Evolutionary conservation across 192 early-diverging fungal species (phyloP).

Genomic region (Backusella tarrabulga): DNA sequence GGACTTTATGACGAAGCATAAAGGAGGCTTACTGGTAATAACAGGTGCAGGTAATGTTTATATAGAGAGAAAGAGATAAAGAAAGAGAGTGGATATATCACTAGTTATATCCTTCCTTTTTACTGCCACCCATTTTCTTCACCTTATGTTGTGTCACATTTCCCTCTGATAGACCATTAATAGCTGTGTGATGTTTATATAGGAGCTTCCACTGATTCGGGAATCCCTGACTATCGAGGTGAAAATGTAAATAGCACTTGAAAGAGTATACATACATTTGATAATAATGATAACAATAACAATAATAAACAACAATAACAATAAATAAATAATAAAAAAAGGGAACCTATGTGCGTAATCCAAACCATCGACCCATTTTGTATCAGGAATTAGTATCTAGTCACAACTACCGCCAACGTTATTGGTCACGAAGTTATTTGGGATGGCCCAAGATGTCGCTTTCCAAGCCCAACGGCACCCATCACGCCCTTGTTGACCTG

Average conservation of each 20-base stretch:
- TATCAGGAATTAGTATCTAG: slow-evolving; percentile 67
- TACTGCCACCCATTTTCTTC: too few relatives aligned
- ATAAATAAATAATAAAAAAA: neutral
- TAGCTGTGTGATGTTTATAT: neutral
- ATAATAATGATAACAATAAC: neutral
- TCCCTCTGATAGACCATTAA: too few relatives aligned
- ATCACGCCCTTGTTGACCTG: slow-evolving; percentile 58
- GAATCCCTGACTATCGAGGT: slow-evolving; percentile 88
- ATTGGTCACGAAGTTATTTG: slow-evolving; percentile 89
- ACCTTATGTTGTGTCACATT: neutral
- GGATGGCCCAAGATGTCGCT: slow-evolving; percentile 71
- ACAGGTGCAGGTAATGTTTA: slow-evolving; percentile 48
- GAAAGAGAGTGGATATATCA: neutral
- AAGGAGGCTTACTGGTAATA: slow-evolving; percentile 40
- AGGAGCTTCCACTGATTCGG: slow-evolving; percentile 63
- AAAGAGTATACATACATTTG: neutral
- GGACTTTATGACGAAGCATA: slow-evolving; percentile 33
- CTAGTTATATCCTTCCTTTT: neutral
- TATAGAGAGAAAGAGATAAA: neutral
- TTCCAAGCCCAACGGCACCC: slow-evolving; percentile 75
- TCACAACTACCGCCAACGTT: slow-evolving; percentile 71
- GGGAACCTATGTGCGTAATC: slow-evolving; percentile 68
- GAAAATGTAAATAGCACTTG: slow-evolving; percentile 40
- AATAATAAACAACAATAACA: neutral
- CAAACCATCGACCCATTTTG: slow-evolving; percentile 81